Evolutionary conservation across 2,329 filamentous ascomycete genomes (phyloP).

Genomic region (Ceratocystis harringtonii): DNA sequence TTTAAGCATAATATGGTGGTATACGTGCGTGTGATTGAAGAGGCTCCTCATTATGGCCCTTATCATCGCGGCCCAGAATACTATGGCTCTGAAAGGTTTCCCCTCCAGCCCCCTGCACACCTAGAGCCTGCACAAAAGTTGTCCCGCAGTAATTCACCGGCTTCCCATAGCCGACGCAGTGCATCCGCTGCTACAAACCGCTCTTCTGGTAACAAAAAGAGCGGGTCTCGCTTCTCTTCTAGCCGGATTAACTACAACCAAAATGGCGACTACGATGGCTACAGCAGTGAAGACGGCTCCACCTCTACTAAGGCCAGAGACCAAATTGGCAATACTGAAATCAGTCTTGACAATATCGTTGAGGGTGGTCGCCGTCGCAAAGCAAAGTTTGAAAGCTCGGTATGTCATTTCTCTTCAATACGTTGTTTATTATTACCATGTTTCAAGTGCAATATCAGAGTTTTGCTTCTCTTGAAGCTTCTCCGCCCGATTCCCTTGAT

Average conservation of each 20-base stretch:
- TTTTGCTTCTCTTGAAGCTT: not conserved
- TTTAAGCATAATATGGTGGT: slow-evolving; percentile 84
- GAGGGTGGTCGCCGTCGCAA: slow-evolving; percentile 91
- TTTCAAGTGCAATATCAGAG: not conserved
- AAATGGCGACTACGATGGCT: slow-evolving; percentile 55
- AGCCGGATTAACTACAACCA: slow-evolving; percentile 35
- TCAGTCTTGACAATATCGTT: slow-evolving; percentile 95
- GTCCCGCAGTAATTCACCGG: slow-evolving; percentile 61
- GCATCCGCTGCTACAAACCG: slow-evolving; percentile 47
- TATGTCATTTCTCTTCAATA: slow-evolving; percentile 37
- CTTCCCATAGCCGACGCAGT: slow-evolving; percentile 56
- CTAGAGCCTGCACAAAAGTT: slow-evolving; percentile 36
- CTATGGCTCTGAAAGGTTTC: slow-evolving; percentile 39
- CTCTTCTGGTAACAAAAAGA: slow-evolving; percentile 41
- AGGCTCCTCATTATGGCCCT: slow-evolving; percentile 22
- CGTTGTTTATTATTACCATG: not conserved
- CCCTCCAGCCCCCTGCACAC: slow-evolving; percentile 33
- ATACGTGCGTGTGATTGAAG: slow-evolving; percentile 71
- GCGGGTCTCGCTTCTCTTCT: slow-evolving; percentile 37
- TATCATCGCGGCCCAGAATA: slow-evolving; percentile 22
- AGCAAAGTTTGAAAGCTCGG: slow-evolving; percentile 91
- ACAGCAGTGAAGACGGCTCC: slow-evolving; percentile 77
- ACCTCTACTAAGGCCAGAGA: slow-evolving; percentile 67
- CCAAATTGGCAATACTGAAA: slow-evolving; percentile 84
- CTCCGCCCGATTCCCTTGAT: not conserved